Percentiles rank a stretch among this genome's conserved stretches.
These are phyloP conservation scores for Hypholoma fasciculare DNA, from an alignment of 768 basidiomycete species.

Conservation along the genomic window DNA sequence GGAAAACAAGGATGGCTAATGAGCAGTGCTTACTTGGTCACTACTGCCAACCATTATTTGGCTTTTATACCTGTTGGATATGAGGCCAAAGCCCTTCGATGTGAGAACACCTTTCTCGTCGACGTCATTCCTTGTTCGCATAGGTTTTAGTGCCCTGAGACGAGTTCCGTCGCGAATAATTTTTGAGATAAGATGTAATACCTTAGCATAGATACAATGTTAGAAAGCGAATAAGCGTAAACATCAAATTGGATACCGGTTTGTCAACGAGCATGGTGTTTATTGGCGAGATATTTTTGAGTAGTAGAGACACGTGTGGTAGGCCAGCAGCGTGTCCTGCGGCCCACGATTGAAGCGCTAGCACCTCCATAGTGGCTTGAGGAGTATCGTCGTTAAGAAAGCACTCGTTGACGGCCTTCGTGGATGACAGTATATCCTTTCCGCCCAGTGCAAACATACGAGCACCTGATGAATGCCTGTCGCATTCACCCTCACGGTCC, in stretches of 20 bases:
- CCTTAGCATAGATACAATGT: conserved; percentile 12
- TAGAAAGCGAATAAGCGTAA: conserved; percentile 5
- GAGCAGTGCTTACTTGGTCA: too few species aligned
- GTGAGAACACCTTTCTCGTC: conserved; percentile 21
- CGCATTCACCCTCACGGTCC: background rate
- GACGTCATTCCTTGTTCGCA: conserved; percentile 46
- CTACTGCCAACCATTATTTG: conserved; percentile 28
- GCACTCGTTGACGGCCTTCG: too few species aligned
- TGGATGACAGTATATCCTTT: too few species aligned
- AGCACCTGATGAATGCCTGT: background rate
- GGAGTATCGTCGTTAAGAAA: too few species aligned
- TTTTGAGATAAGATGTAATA: conserved; percentile 36
- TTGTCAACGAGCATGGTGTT: conserved; percentile 23
- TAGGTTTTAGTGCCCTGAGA: conserved; percentile 44
- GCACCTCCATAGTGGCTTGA: too few species aligned
- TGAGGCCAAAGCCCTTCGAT: conserved; percentile 31
- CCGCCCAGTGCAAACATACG: too few species aligned
- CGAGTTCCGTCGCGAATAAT: conserved; percentile 38
- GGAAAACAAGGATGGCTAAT: too few species aligned
- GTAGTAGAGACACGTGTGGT: conserved; percentile 13
- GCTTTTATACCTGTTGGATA: conserved; percentile 43
- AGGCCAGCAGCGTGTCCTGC: conserved; percentile 36
- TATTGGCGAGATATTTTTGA: conserved; percentile 18
- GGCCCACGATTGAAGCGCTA: conserved; percentile 43
- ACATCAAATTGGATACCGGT: too few species aligned